phyloP scores from a whole-genome alignment of 345 rosid genomes.

The Citrus reticulata region DNA sequence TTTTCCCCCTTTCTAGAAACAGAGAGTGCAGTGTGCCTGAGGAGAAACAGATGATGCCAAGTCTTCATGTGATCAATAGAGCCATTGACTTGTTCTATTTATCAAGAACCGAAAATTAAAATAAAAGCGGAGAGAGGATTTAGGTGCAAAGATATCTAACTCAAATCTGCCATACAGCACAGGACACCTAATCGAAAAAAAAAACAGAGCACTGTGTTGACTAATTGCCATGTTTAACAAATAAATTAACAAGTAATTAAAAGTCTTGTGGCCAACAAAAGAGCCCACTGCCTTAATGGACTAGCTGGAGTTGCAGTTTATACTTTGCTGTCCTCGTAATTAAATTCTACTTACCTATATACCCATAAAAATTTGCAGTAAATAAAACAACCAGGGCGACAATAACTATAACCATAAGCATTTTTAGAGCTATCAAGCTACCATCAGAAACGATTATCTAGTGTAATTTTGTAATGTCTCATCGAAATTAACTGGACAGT shows the following conservation, averaged over 20 bases:
- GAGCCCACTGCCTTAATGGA: neutral
- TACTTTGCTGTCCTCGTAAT: neutral
- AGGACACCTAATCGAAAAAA: constrained; percentile 9
- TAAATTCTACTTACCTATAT: neutral
- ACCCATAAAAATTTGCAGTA: neutral
- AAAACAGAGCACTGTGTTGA: neutral
- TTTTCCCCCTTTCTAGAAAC: neutral
- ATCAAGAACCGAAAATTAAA: neutral
- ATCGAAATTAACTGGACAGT: neutral
- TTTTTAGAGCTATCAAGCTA: neutral
- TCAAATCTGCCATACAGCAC: neutral
- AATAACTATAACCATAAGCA: neutral
- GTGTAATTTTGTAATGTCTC: neutral
- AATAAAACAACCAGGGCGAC: too few species aligned
- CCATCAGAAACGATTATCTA: neutral
- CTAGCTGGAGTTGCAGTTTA: too few species aligned
- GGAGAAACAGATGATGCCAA: neutral
- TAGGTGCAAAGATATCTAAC: neutral
- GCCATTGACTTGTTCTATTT: neutral
- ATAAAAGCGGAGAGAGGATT: neutral
- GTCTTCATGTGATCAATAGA: neutral
- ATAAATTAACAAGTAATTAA: neutral
- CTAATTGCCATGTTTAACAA: neutral
- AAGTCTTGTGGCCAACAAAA: neutral
- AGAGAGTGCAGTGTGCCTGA: neutral